Percentiles rank a stretch among this genome's conserved stretches.
phyloP scores from a whole-genome alignment of 257 asterid species.

The Capsicum rhomboideum region DNA sequence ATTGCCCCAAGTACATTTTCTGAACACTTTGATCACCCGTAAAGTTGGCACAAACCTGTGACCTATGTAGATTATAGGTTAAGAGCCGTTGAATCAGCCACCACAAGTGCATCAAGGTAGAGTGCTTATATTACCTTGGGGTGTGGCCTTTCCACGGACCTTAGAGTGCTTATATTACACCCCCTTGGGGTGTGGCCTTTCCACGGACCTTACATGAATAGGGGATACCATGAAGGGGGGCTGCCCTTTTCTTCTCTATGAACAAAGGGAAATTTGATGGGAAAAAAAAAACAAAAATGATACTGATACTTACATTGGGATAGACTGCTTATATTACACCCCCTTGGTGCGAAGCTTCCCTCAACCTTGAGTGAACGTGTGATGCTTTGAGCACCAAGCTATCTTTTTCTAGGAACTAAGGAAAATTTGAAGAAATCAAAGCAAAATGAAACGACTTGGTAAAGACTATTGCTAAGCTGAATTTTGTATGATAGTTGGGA shows the following conservation, averaged over 20 bases:
- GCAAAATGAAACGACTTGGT: background rate
- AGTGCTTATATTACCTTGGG: background rate
- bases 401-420: background rate
- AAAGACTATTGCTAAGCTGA: background rate
- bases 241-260: too few species aligned
- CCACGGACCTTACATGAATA: background rate
- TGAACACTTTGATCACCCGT: background rate
- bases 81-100: background rate
- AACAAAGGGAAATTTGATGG: too few species aligned
- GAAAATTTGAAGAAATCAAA: background rate
- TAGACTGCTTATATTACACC: background rate
- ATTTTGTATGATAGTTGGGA: constrained; percentile 45
- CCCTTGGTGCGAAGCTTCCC: background rate
- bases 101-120: background rate
- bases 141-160: background rate
- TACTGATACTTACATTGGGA: too few species aligned
- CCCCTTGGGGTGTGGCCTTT: background rate
- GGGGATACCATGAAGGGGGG: background rate
- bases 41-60: background rate
- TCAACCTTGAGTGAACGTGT: background rate
- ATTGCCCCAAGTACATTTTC: background rate
- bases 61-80: background rate
- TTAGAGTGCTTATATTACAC: background rate
- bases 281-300: too few species aligned
- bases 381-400: background rate